Conservation (phyloP, 768 basidiomycete species). For the Trametopsis cervina region DNA sequence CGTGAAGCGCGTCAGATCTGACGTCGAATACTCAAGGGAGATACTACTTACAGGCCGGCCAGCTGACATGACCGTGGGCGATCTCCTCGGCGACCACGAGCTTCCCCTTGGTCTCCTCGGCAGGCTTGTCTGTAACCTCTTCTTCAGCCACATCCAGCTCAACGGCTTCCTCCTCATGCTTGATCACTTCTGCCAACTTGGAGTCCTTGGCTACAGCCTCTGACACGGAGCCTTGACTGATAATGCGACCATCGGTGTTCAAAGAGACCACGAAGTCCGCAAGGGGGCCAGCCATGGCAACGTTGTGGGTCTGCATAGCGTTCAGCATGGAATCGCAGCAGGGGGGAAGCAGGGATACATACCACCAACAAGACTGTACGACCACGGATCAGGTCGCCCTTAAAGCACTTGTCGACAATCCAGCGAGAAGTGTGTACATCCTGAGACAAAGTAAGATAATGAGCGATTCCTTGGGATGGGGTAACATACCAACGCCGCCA, state of each 20-base stretch:
- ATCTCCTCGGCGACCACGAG: conserved; percentile 32
- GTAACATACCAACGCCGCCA: conserved; percentile 33
- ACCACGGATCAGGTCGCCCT: conserved; percentile 38
- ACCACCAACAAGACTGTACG: conserved; percentile 51
- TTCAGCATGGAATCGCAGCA: not conserved
- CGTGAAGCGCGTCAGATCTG: too few relatives aligned
- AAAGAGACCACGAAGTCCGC: conserved; percentile 50
- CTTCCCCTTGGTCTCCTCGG: conserved; percentile 22
- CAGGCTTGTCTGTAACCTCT: conserved; percentile 7
- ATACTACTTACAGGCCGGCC: conserved; percentile 24
- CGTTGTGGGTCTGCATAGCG: conserved; percentile 36
- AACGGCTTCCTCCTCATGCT: conserved; percentile 17
- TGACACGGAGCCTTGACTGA: conserved; percentile 39
- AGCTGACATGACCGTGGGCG: conserved; percentile 29
- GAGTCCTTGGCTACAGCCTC: conserved; percentile 37
- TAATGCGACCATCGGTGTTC: conserved; percentile 42
- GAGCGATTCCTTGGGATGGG: not conserved
- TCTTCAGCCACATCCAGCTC: conserved; percentile 17
- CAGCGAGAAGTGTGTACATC: conserved; percentile 47
- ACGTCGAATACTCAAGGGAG: not conserved
- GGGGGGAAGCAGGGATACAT: conserved; percentile 18
- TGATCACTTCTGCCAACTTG: conserved; percentile 23
- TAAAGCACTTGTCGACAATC: conserved; percentile 45
- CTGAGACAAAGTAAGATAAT: not conserved
- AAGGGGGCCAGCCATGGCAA: conserved; percentile 43